Evolutionary conservation across 176 grass and related monocot species (phyloP).

Genomic region (Rhynchospora tenuis): DNA sequence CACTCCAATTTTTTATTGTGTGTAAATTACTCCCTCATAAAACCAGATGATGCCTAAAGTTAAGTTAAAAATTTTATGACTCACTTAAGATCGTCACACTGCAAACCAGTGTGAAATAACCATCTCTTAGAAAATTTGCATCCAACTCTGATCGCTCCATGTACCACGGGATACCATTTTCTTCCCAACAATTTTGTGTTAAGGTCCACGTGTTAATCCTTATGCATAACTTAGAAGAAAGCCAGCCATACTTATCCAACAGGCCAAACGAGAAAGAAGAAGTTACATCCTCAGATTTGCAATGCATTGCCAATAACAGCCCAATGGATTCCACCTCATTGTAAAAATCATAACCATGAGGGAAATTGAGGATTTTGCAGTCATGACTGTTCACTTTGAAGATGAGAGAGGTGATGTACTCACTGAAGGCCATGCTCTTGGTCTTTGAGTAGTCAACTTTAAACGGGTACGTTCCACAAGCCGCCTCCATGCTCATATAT

Average conservation of each 20-base stretch:
- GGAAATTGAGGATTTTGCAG: background rate
- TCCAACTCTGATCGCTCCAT: background rate
- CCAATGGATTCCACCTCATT: background rate
- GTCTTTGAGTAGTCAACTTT: background rate
- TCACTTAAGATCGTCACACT: background rate
- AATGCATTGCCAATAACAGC: background rate
- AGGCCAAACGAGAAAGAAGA: background rate
- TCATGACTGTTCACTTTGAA: background rate
- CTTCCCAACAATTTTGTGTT: too few relatives aligned
- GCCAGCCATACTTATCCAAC: background rate
- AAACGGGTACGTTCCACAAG: background rate
- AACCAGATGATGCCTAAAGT: too few relatives aligned
- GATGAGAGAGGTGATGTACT: background rate
- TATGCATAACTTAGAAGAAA: background rate
- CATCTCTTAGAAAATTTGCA: background rate
- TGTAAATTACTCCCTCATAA: too few relatives aligned
- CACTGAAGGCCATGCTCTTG: background rate
- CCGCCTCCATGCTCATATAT: background rate
- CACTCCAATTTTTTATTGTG: too few relatives aligned
- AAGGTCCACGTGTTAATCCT: background rate
- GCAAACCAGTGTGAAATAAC: background rate
- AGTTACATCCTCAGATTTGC: background rate
- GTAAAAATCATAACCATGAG: background rate
- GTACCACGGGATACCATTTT: background rate
- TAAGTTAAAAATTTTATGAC: too few relatives aligned